Percentiles rank a stretch among this genome's conserved stretches.
phyloP scores from a whole-genome alignment of 208 protist genomes.

The Endotrypanum monterogeii region DNA sequence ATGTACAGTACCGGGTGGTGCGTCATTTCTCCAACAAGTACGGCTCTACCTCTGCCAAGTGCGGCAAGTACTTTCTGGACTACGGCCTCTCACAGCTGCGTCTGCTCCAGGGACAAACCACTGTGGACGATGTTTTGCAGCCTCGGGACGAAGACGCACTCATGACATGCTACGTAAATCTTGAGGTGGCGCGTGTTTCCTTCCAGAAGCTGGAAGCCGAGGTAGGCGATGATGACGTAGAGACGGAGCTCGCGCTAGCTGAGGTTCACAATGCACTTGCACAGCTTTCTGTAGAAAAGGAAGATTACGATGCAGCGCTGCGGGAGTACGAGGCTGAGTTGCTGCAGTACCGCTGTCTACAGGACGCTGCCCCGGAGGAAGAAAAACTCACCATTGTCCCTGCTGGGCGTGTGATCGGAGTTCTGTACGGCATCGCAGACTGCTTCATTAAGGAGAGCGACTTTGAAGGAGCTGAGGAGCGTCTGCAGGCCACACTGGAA shows the following conservation, averaged over 20 bases:
- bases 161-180: slow-evolving; percentile 86
- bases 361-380: slow-evolving; percentile 29
- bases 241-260: slow-evolving; percentile 59
- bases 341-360: slow-evolving; percentile 74
- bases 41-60: slow-evolving; percentile 54
- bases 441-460: slow-evolving; percentile 87
- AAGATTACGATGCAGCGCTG: slow-evolving; percentile 77
- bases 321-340: slow-evolving; percentile 85
- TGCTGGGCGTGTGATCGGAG: slow-evolving; percentile 54
- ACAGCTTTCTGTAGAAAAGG: slow-evolving; percentile 78
- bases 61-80: slow-evolving; percentile 85
- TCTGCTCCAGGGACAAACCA: slow-evolving; percentile 58
- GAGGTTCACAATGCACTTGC: slow-evolving; percentile 86
- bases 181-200: slow-evolving; percentile 80
- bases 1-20: slow-evolving; percentile 77
- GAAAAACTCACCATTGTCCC: slow-evolving; percentile 41
- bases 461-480: slow-evolving; percentile 82
- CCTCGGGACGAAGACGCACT: slow-evolving; percentile 75
- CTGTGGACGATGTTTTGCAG: slow-evolving; percentile 66
- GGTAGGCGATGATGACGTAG: slow-evolving; percentile 37
- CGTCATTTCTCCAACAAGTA: slow-evolving; percentile 80
- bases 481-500: slow-evolving; percentile 55
- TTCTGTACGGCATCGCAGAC: slow-evolving; percentile 80
- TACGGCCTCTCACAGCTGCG: slow-evolving; percentile 90
- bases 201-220: slow-evolving; percentile 72